Percentiles rank a stretch among this genome's conserved stretches.
Evolutionary conservation across 2,329 filamentous ascomycete genomes (phyloP).

Genomic region (Dichotomopilus funicola): DNA sequence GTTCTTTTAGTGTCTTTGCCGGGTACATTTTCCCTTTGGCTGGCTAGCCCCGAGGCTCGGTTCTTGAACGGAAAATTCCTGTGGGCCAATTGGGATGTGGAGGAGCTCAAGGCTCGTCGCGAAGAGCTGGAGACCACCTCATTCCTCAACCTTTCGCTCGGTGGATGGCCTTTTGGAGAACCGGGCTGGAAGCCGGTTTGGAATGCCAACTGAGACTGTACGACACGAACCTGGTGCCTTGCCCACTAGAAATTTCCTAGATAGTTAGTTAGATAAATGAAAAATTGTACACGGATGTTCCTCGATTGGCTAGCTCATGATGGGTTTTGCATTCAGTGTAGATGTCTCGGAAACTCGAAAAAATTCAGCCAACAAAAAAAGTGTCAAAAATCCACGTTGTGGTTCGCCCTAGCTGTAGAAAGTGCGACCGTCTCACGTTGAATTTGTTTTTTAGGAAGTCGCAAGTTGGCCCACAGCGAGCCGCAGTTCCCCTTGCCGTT

Average conservation of each 20-base stretch:
- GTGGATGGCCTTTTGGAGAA: conserved; percentile 1
- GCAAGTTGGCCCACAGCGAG: too few species aligned
- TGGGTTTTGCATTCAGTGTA: too few species aligned
- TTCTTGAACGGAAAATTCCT: conserved; percentile 17
- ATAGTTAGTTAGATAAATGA: too few species aligned
- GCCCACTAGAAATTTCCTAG: neutral
- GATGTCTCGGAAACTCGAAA: too few species aligned
- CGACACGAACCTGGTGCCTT: neutral
- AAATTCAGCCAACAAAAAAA: too few species aligned
- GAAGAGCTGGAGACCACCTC: neutral
- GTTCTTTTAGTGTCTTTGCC: conserved; percentile 3
- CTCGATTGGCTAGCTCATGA: too few species aligned
- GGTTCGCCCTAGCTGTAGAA: too few species aligned
- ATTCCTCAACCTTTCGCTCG: neutral
- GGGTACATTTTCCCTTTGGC: conserved; percentile 17
- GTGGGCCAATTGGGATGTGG: conserved; percentile 18
- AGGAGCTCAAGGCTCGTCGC: conserved; percentile 13
- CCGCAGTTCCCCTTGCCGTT: too few species aligned
- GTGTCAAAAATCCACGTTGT: too few species aligned
- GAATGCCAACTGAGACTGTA: neutral
- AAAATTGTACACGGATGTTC: too few species aligned
- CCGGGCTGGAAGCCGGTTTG: neutral
- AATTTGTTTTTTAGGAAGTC: too few species aligned
- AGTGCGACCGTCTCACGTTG: too few species aligned
- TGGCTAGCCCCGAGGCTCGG: conserved; percentile 15